Conservation (phyloP, 2,329 filamentous ascomycete species). For the Fusarium domesticum region DNA sequence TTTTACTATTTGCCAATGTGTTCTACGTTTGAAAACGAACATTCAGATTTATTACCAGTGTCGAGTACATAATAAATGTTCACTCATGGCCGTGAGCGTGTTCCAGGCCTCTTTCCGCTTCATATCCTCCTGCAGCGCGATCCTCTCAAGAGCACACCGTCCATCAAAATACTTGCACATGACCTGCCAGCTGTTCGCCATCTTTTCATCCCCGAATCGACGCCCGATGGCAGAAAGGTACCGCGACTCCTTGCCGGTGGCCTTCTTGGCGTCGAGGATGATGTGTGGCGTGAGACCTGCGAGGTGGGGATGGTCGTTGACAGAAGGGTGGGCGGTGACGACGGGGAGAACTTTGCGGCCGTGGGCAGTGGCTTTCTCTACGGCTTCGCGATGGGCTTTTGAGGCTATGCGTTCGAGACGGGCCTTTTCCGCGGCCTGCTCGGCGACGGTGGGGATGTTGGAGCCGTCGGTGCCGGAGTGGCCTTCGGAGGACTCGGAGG, state of each 20-base stretch:
- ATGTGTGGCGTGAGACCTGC: constrained; percentile 59
- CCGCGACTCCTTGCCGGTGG: constrained; percentile 72
- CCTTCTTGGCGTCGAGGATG: constrained; percentile 74
- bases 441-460: constrained; percentile 42
- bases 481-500: constrained; percentile 28
- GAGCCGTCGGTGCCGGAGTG: constrained; percentile 21
- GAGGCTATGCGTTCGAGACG: constrained; percentile 57
- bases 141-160: constrained; percentile 76
- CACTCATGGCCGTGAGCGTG: constrained; percentile 61
- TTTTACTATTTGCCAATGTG: too few relatives aligned
- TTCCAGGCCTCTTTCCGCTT: constrained; percentile 80
- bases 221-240: constrained; percentile 62
- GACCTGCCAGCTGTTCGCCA: constrained; percentile 66
- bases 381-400: constrained; percentile 52
- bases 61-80: constrained; percentile 63
- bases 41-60: constrained; percentile 74
- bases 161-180: constrained; percentile 89
- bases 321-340: constrained; percentile 52
- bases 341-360: constrained; percentile 48
- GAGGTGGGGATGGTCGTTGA: constrained; percentile 57
- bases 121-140: constrained; percentile 79
- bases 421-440: constrained; percentile 59
- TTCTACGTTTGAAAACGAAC: too few relatives aligned
- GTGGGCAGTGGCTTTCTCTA: constrained; percentile 56
- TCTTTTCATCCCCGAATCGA: constrained; percentile 53